Percentiles rank a stretch among this genome's conserved stretches.
Evolutionary conservation across 176 grass and related monocot genomes (phyloP).

Genomic region (Carex littledalei): DNA sequence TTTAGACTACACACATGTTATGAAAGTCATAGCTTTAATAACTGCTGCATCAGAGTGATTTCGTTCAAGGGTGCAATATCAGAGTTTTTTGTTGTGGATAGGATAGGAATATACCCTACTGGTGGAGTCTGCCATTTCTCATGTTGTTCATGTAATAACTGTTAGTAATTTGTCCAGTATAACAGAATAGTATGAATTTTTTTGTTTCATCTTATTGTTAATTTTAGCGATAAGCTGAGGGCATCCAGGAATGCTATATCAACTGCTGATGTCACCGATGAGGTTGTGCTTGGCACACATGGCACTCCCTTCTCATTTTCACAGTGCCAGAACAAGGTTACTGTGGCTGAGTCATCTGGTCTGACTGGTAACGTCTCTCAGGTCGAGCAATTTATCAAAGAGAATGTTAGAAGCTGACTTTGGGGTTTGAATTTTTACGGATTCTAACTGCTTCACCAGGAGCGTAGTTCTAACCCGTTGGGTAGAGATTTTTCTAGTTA

Average conservation of each 20-base stretch:
- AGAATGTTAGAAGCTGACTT: constrained; percentile 26
- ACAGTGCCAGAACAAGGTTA: constrained; percentile 80
- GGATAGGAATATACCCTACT: neutral
- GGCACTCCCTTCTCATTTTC: constrained; percentile 60
- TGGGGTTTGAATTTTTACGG: neutral
- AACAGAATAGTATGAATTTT: neutral
- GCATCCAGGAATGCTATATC: constrained; percentile 77
- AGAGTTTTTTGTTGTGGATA: neutral
- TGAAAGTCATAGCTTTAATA: neutral
- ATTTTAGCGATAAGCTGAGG: constrained; percentile 73
- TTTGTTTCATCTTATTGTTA: neutral
- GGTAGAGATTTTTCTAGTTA: too few species aligned
- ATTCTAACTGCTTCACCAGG: constrained; percentile 5
- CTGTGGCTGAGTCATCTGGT: constrained; percentile 57
- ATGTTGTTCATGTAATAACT: neutral
- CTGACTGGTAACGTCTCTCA: constrained; percentile 48
- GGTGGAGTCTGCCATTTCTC: neutral
- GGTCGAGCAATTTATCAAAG: constrained; percentile 60
- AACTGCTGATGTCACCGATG: constrained; percentile 61
- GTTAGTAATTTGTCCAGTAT: neutral
- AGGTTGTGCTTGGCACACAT: constrained; percentile 59
- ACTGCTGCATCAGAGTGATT: neutral
- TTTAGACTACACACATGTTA: neutral
- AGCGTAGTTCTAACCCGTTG: constrained; percentile 1
- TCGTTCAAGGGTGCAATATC: neutral